Percentiles rank a stretch among this genome's conserved stretches.
Evolutionary conservation across 1,139 yeast species (phyloP).

Genomic region (Geotrichum macrosporum): DNA sequence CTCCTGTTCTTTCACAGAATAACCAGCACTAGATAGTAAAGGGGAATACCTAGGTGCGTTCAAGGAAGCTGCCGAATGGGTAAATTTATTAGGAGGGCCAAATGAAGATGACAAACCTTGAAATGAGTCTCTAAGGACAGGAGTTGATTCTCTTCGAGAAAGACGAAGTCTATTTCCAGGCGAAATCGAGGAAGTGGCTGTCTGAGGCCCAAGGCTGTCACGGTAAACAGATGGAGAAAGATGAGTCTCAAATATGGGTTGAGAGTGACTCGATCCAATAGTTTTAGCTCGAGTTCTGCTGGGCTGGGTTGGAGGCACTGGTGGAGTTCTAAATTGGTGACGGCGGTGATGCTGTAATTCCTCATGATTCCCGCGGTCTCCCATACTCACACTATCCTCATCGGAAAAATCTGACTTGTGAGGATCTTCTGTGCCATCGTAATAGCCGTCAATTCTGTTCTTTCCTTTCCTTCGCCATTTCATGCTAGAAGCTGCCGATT

Average conservation of each 20-base stretch:
- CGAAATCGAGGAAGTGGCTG: background rate
- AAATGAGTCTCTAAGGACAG: background rate
- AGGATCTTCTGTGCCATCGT: conserved; percentile 8
- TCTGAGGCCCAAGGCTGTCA: too few relatives aligned
- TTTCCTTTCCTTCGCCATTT: background rate
- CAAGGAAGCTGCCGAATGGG: background rate
- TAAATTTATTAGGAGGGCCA: background rate
- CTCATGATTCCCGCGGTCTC: too few relatives aligned
- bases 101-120: background rate
- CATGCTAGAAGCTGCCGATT: conserved; percentile 2
- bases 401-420: conserved; percentile 1
- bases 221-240: background rate
- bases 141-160: background rate
- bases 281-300: background rate
- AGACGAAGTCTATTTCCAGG: background rate
- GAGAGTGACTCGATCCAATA: background rate
- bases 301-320: background rate
- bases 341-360: too few relatives aligned
- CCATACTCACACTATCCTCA: background rate
- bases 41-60: background rate
- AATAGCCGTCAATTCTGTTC: background rate
- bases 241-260: background rate
- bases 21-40: background rate
- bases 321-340: too few relatives aligned
- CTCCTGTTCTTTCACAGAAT: background rate